Evolutionary conservation across 495 filamentous ascomycete genomes (phyloP), one percentile per base, ranked within the genome.

Genomic region (Stereocaulon alpinum): DNA sequence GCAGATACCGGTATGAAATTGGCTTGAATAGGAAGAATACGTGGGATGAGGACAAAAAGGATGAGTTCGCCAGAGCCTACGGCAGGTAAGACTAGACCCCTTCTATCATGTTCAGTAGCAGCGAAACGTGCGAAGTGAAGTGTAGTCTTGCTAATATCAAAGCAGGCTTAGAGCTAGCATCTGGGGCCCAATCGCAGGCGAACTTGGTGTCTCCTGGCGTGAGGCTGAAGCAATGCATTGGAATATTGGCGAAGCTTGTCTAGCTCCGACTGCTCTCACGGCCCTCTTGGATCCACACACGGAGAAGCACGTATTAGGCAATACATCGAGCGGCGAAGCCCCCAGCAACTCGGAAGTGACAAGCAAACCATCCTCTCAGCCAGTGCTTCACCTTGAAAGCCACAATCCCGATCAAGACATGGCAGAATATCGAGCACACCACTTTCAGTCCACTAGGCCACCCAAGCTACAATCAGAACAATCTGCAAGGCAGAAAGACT

Each of bases 181-280:
- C 30, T 60, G 58, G 58, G 34, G 14, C 3, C 58, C 58, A n/a
- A 41, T 60, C 20, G 58, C 58, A 60, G 18, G 41, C 52, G 45
- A 62, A 27, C 45, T 62, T 20, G 48, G 60, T 4, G 6, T 59
- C 11, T 32, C 55, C 22, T 62, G 60, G 55, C 22, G 48, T 30
- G 58, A 47, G 10, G 53, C 34, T 32, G 60, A 62, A 41, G 24
- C 15, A 15, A 50, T 62, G 44, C 60, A 62, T 45, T 62, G 55
- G 55, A 11, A 29, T 32, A 22, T 62, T 17, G 60, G 60, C n/a
- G 40, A 54, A 32, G 49, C 52, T 34, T n/a, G 6, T 15, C 37
- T 60, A 12, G 9, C 24, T 40, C 17, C 14, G 32, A 45, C 22
- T 32, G 49, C 49, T 37, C 34, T 37, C 7, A 37, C 34, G 34